Evolutionary conservation across 345 rosid genomes (phyloP).

Genomic region (Moringa oleifera): DNA sequence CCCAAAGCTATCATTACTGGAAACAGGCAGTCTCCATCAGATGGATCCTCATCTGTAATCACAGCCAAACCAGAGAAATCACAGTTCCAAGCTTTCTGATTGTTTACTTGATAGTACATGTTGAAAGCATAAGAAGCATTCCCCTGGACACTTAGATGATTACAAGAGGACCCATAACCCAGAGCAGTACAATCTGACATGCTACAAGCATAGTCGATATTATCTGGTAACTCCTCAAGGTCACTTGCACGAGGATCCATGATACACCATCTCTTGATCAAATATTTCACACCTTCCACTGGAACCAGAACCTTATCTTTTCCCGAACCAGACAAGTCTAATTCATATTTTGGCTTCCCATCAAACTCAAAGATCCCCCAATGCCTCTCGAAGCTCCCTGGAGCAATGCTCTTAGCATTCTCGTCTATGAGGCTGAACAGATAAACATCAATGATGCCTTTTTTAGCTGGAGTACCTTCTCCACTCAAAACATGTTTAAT

Average conservation of each 20-base stretch:
- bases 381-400: conserved; percentile 68
- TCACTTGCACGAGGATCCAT: conserved; percentile 35
- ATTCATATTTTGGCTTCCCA: conserved; percentile 56
- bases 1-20: conserved; percentile 57
- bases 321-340: conserved; percentile 43
- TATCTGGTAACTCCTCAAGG: conserved; percentile 36
- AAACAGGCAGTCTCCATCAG: conserved; percentile 53
- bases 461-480: conserved; percentile 57
- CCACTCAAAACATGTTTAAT: conserved; percentile 46
- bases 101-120: conserved; percentile 65
- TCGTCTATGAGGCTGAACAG: conserved; percentile 66
- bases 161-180: conserved; percentile 72
- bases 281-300: conserved; percentile 49
- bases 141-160: conserved; percentile 42
- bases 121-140: conserved; percentile 86
- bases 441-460: conserved; percentile 49
- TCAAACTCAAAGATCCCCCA: conserved; percentile 71
- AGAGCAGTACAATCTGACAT: conserved; percentile 72
- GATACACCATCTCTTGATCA: conserved; percentile 60
- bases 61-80: conserved; percentile 61
- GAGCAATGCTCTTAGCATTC: conserved; percentile 53
- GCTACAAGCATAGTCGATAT: conserved; percentile 60
- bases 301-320: conserved; percentile 36
- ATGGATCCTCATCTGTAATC: conserved; percentile 52
- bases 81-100: conserved; percentile 59